phyloP scores from a whole-genome alignment of 192 early-diverging fungal species.

The Coemansia erecta region DNA sequence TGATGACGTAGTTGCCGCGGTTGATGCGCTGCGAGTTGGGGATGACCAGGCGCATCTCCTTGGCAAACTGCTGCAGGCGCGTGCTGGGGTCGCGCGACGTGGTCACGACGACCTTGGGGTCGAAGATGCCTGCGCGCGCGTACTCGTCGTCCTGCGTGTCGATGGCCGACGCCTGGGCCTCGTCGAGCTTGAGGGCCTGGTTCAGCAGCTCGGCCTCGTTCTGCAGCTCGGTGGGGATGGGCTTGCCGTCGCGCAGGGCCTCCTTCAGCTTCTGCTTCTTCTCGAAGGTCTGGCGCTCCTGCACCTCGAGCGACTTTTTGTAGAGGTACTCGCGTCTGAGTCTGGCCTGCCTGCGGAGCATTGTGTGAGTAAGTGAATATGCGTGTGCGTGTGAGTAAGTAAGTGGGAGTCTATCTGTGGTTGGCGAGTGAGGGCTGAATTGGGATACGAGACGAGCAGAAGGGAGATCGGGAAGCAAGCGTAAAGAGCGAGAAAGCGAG shows the following conservation, averaged over 20 bases:
- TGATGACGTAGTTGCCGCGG: constrained; percentile 92
- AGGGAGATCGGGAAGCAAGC: no score
- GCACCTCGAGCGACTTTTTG: constrained; percentile 92
- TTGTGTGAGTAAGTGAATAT: no score
- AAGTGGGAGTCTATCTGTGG: no score
- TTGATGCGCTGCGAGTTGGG: constrained; percentile 98
- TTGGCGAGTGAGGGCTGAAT: no score
- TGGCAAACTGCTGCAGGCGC: constrained; percentile 92
- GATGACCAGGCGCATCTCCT: constrained; percentile 94
- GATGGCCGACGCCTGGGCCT: constrained; percentile 69
- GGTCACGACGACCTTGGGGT: constrained; percentile 96
- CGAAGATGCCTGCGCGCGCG: constrained; percentile 83
- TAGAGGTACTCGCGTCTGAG: constrained; percentile 94
- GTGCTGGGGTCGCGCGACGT: constrained; percentile 93
- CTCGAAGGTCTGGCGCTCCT: constrained; percentile 89
- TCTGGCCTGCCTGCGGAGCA: constrained; percentile 78
- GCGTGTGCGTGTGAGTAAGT: no score
- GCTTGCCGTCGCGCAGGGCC: constrained; percentile 85
- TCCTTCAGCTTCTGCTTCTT: constrained; percentile 92
- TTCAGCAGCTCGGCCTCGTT: constrained; percentile 71
- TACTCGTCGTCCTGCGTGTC: constrained; percentile 98
- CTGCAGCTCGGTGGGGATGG: constrained; percentile 81
- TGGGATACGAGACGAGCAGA: no score
- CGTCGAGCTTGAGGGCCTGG: constrained; percentile 84
- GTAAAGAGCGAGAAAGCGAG: no score